Percentiles rank a stretch among this genome's conserved stretches.
Conservation (phyloP, 1,284 basidiomycete genomes). For the Puccinia horiana region DNA sequence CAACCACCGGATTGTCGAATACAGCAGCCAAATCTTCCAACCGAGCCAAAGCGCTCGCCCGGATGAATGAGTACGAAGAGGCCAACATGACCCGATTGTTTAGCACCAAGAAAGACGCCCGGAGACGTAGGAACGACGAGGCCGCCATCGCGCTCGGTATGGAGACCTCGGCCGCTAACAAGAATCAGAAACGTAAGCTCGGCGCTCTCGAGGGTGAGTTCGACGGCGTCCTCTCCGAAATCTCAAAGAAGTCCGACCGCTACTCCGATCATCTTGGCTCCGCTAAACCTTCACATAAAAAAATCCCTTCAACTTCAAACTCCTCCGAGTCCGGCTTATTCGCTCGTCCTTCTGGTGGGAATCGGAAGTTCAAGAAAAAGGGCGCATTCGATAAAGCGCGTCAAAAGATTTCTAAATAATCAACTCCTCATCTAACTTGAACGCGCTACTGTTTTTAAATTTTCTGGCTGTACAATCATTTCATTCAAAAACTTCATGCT, state of each 20-base stretch:
- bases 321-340: neutral
- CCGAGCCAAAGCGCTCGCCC: constrained; percentile 74
- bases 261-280: constrained; percentile 25
- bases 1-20: constrained; percentile 21
- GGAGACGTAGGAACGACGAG: constrained; percentile 78
- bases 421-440: neutral
- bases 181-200: constrained; percentile 13
- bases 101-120: constrained; percentile 85
- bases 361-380: constrained; percentile 15
- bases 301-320: neutral
- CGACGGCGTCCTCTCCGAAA: constrained; percentile 31
- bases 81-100: constrained; percentile 90
- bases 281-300: neutral
- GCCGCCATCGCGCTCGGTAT: constrained; percentile 85
- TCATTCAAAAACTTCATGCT: no score
- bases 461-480: no score
- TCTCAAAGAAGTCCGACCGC: constrained; percentile 11
- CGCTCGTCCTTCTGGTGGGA: neutral
- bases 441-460: neutral
- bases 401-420: constrained; percentile 1
- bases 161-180: constrained; percentile 50
- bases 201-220: constrained; percentile 47
- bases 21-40: constrained; percentile 60
- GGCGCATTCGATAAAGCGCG: constrained; percentile 22
- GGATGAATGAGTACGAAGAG: constrained; percentile 89